Percentiles rank a stretch among this genome's conserved stretches.
These are phyloP conservation scores for Fagopyrum homotropicum DNA, from an alignment of 148 eudicot species.

Conservation along the genomic window DNA sequence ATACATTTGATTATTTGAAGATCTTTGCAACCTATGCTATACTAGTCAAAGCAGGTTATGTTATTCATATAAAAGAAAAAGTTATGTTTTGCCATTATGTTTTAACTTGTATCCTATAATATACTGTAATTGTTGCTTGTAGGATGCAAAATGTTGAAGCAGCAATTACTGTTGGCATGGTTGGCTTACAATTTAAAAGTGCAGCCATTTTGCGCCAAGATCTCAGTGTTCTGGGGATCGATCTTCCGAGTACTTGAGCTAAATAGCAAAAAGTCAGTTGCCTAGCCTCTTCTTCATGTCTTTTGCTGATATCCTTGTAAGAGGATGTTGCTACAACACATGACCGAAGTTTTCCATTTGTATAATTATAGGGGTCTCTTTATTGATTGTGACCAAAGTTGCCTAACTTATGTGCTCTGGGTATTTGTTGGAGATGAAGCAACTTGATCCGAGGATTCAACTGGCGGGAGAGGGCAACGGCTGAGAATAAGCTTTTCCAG, in stretches of 20 bases:
- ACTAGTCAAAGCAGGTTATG: not conserved
- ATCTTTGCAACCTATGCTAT: not conserved
- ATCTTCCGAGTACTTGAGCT: conserved; percentile 21
- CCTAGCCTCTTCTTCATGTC: conserved; percentile 5
- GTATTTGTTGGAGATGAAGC: too few species aligned
- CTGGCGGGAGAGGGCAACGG: not conserved
- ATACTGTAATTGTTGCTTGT: conserved; percentile 10
- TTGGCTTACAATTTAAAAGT: conserved; percentile 67
- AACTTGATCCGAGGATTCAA: too few species aligned
- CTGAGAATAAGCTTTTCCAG: not conserved
- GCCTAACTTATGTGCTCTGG: too few species aligned
- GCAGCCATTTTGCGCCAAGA: conserved; percentile 47
- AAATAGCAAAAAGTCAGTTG: not conserved
- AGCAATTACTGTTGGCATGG: conserved; percentile 60
- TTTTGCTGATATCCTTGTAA: not conserved
- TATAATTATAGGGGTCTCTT: not conserved
- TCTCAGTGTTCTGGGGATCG: conserved; percentile 44
- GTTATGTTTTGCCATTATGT: conserved; percentile 1
- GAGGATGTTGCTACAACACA: not conserved
- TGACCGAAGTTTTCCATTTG: not conserved
- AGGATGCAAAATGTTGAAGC: conserved; percentile 81
- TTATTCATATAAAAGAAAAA: not conserved
- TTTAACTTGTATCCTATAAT: not conserved
- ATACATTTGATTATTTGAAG: not conserved
- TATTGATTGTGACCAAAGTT: conserved; percentile 13